Evolutionary conservation across 2,329 filamentous ascomycete genomes (phyloP).

Genomic region (Colletotrichum echinochloae): DNA sequence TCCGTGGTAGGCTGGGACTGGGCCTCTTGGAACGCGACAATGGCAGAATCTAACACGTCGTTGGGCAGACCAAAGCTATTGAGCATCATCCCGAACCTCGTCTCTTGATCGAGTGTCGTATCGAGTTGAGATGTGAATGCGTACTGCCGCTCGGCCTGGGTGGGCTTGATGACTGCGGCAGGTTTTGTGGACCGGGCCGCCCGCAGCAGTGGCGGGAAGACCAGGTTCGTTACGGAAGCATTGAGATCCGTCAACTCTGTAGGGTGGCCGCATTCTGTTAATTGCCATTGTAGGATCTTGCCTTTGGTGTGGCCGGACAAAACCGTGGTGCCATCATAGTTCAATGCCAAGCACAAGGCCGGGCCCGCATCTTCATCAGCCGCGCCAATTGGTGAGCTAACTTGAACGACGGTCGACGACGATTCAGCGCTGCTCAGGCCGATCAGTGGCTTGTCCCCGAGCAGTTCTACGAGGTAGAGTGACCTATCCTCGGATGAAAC

Average conservation of each 20-base stretch:
- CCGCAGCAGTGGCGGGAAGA: slow-evolving; percentile 74
- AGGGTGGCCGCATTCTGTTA: slow-evolving; percentile 76
- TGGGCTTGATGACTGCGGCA: slow-evolving; percentile 82
- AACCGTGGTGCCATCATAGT: slow-evolving; percentile 84
- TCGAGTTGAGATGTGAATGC: slow-evolving; percentile 74
- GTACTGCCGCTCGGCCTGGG: slow-evolving; percentile 73
- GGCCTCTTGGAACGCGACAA: slow-evolving; percentile 55
- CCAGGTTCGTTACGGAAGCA: slow-evolving; percentile 84
- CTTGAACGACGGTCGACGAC: slow-evolving; percentile 68
- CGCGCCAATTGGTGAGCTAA: slow-evolving; percentile 65
- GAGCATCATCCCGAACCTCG: slow-evolving; percentile 60
- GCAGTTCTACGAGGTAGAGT: slow-evolving; percentile 83
- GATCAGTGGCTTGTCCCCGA: slow-evolving; percentile 67
- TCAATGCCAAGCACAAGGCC: slow-evolving; percentile 76
- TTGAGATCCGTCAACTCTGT: slow-evolving; percentile 79
- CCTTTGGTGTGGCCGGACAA: slow-evolving; percentile 86
- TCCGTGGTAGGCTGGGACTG: slow-evolving; percentile 49
- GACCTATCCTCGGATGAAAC: slow-evolving; percentile 84
- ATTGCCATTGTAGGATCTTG: slow-evolving; percentile 83
- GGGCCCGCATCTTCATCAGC: slow-evolving; percentile 74
- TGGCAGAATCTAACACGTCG: slow-evolving; percentile 62
- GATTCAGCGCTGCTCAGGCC: slow-evolving; percentile 62
- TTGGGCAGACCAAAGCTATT: slow-evolving; percentile 60
- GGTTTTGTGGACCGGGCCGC: slow-evolving; percentile 62
- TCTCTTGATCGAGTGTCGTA: slow-evolving; percentile 53